These are phyloP conservation scores for Grosmannia huntii DNA, from an alignment of 2,329 filamentous ascomycete genomes.

Conservation along the genomic window DNA sequence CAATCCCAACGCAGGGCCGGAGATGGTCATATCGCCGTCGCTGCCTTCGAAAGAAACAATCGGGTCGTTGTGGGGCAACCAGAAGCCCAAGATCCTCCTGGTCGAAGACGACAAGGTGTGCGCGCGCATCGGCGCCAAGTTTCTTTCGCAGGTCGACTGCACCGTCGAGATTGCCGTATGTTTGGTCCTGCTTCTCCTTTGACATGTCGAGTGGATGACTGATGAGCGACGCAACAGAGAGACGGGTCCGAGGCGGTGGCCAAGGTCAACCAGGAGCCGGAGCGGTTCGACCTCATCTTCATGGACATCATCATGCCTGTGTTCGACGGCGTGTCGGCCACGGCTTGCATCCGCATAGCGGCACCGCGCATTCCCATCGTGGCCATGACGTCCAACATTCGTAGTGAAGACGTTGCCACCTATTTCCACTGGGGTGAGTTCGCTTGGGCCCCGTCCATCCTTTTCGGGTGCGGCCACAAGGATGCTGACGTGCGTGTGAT, in stretches of 20 bases:
- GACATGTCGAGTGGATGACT: slow-evolving; percentile 6
- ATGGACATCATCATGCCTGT: slow-evolving; percentile 98
- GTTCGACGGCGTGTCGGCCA: slow-evolving; percentile 87
- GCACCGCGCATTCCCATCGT: slow-evolving; percentile 76
- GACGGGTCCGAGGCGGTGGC: slow-evolving; percentile 87
- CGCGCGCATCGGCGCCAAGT: slow-evolving; percentile 55
- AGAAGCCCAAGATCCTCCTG: slow-evolving; percentile 69
- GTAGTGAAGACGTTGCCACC: slow-evolving; percentile 89
- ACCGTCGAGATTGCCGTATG: slow-evolving; percentile 52
- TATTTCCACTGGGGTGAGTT: slow-evolving; percentile 88
- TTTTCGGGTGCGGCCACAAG: slow-evolving; percentile 10
- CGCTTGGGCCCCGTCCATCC: background rate
- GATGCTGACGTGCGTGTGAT: background rate
- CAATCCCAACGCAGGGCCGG: slow-evolving; percentile 28
- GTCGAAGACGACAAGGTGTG: slow-evolving; percentile 72
- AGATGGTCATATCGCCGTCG: slow-evolving; percentile 25
- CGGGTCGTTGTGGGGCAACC: slow-evolving; percentile 42
- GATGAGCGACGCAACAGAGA: slow-evolving; percentile 27
- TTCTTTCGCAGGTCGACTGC: slow-evolving; percentile 52
- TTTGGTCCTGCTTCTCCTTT: background rate
- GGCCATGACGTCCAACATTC: slow-evolving; percentile 97
- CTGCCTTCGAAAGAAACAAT: slow-evolving; percentile 20
- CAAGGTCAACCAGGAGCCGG: slow-evolving; percentile 49
- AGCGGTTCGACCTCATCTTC: slow-evolving; percentile 55
- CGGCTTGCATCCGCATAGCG: slow-evolving; percentile 82